These are phyloP conservation scores for Thalassiosira oceanica DNA, from an alignment of 352 stramenopile genomes.

Conservation along the genomic window DNA sequence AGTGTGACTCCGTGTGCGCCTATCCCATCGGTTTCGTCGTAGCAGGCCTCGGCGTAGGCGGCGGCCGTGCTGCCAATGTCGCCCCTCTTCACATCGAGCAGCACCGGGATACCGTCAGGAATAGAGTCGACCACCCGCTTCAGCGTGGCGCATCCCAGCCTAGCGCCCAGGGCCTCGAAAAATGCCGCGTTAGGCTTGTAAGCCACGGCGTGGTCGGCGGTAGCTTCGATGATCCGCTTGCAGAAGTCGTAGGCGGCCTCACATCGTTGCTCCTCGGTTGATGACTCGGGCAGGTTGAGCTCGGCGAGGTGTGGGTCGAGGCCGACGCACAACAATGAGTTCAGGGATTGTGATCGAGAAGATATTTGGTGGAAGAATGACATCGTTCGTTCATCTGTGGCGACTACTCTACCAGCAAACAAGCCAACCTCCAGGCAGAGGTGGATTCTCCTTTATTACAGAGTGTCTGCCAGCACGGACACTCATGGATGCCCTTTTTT, in stretches of 20 bases:
- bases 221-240: constrained; percentile 92
- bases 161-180: constrained; percentile 90
- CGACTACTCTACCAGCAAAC: not conserved
- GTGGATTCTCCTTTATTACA: too few species aligned
- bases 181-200: constrained; percentile 99
- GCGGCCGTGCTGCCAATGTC: constrained; percentile 97
- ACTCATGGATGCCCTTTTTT: too few species aligned
- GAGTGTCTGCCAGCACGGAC: too few species aligned
- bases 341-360: constrained; percentile 84
- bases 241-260: constrained; percentile 93
- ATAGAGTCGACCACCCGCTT: constrained; percentile 85
- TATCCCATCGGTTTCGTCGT: constrained; percentile 83
- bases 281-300: constrained; percentile 37
- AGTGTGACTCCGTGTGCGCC: constrained; percentile 94
- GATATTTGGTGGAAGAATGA: constrained; percentile 82
- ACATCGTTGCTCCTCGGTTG: constrained; percentile 69
- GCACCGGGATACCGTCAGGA: constrained; percentile 87
- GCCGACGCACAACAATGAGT: constrained; percentile 97
- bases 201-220: constrained; percentile 81
- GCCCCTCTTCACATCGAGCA: constrained; percentile 97
- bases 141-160: constrained; percentile 86
- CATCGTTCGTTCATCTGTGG: not conserved
- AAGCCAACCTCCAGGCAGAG: too few species aligned
- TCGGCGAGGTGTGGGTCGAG: constrained; percentile 91
- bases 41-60: constrained; percentile 93